Base-by-base conservation (phyloP, 2,329 filamentous ascomycete species). In the Thielaviopsis ethacetica region DNA sequence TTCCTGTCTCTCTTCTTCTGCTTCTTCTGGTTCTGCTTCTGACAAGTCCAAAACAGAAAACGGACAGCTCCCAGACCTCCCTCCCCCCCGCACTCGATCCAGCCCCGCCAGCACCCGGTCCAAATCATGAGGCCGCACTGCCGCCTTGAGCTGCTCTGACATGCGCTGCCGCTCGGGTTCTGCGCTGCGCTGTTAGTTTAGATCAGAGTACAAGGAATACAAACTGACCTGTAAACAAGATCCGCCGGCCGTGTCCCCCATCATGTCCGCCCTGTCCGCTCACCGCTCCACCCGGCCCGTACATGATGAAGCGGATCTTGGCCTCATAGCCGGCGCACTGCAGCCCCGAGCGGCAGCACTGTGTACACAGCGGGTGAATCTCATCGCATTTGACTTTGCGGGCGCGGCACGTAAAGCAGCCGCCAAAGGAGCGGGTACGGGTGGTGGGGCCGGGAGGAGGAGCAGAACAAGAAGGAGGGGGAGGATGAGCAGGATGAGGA, bases 371-470 rank as follows among this genome's bases (percentile, higher is more conserved):
- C 13, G 59, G 59, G 56, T 60, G 59, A 5, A 19, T 53, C 41
- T 57, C 55, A 52, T 60, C 59, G n/a, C 59, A 60, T 51, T 60
- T 60, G 21, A 58, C 59, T 54, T 60, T 60, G 51, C 59, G 59
- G 15, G 59, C 38, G 34, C 59, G 50, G 47, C 59, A 60, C 3
- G 59, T 60, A 27, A 60, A 60, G 21, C 59, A 60, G 15, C 55
- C 59, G 1, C 59, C 59, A 51, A 60, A 60, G 1, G 59, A 60
- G 9, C 59, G 54, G 12, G 54, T 54, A 6, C 59, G 54, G 12
- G 54, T 52, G 10, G 59, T 34, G 30, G 30, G 24, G 24, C 24
- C 24, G 24, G 6, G 24, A 26, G 6, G 24, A 26, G n/a, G n/a
- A n/a, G n/a, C n/a, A n/a, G n/a, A n/a, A n/a, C n/a, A n/a, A n/a